Conservation (phyloP, 306 rosid genomes). For the Quercus dentata region DNA sequence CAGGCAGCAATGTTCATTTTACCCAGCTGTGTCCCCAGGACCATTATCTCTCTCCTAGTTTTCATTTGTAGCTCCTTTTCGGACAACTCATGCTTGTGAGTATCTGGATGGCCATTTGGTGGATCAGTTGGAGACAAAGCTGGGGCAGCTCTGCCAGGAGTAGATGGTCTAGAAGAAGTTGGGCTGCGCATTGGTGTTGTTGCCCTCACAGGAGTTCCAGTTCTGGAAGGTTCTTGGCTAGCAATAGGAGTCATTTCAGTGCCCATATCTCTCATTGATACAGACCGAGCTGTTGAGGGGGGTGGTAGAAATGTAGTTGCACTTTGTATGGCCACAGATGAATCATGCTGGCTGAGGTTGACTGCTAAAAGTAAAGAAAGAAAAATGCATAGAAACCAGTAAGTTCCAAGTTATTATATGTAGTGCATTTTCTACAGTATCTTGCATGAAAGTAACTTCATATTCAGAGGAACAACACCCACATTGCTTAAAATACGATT, state of each 20-base stretch:
- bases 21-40: slow-evolving; percentile 88
- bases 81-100: slow-evolving; percentile 50
- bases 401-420: background rate
- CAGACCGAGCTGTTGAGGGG: slow-evolving; percentile 91
- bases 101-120: slow-evolving; percentile 29
- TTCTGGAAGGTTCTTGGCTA: slow-evolving; percentile 97
- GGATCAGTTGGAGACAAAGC: slow-evolving; percentile 29
- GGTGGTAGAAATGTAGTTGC: slow-evolving; percentile 85
- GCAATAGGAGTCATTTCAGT: slow-evolving; percentile 99
- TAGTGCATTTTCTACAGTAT: background rate
- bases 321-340: slow-evolving; percentile 65
- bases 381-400: background rate
- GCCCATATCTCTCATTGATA: slow-evolving; percentile 99
- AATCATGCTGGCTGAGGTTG: slow-evolving; percentile 74
- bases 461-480: background rate
- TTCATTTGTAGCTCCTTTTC: slow-evolving; percentile 90
- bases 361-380: slow-evolving; percentile 47
- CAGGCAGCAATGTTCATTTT: slow-evolving; percentile 95
- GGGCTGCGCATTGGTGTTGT: slow-evolving; percentile 93
- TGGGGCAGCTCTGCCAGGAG: slow-evolving; percentile 63
- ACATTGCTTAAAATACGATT: background rate
- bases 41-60: slow-evolving; percentile 91
- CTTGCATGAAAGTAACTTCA: background rate
- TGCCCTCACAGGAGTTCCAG: slow-evolving; percentile 93
- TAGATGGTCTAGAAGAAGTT: slow-evolving; percentile 73